Evolutionary conservation across 768 basidiomycete species (phyloP).

Genomic region (Kwoniella pini): DNA sequence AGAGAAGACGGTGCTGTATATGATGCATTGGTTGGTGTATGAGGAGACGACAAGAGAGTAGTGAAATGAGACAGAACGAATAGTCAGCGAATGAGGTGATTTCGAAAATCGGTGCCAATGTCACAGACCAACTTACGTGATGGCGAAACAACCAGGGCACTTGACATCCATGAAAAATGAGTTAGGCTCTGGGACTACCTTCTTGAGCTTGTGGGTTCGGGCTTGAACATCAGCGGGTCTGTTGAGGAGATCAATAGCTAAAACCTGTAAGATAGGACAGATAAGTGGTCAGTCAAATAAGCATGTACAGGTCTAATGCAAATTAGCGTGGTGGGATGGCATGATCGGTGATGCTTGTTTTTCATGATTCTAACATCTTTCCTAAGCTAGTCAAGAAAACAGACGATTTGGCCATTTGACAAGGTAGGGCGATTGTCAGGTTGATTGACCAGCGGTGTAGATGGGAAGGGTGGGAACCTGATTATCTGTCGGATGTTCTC

Average conservation of each 20-base stretch:
- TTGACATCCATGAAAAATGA: slow-evolving; percentile 99
- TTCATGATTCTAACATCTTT: no score
- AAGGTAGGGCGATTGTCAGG: no score
- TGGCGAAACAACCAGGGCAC: slow-evolving; percentile 69
- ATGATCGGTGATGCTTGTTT: neutral
- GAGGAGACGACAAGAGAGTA: neutral
- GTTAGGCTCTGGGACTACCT: slow-evolving; percentile 96
- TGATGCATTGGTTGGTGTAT: neutral
- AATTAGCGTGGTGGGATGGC: neutral
- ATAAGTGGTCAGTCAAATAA: neutral
- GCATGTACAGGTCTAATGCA: neutral
- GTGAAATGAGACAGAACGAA: neutral
- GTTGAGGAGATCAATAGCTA: slow-evolving; percentile 97
- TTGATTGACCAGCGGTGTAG: no score
- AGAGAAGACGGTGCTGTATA: slow-evolving; percentile 97
- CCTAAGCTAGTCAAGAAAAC: no score
- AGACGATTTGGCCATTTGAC: no score
- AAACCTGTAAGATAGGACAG: slow-evolving; percentile 64
- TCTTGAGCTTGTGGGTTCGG: slow-evolving; percentile 97
- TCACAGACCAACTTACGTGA: slow-evolving; percentile 46
- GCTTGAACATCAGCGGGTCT: slow-evolving; percentile 82
- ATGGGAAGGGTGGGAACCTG: no score
- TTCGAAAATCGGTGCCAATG: neutral
- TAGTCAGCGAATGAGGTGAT: neutral
- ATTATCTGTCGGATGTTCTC: no score